phyloP scores from a whole-genome alignment of 2,329 filamentous ascomycete genomes.

The Neofusicoccum umdonicola region DNA sequence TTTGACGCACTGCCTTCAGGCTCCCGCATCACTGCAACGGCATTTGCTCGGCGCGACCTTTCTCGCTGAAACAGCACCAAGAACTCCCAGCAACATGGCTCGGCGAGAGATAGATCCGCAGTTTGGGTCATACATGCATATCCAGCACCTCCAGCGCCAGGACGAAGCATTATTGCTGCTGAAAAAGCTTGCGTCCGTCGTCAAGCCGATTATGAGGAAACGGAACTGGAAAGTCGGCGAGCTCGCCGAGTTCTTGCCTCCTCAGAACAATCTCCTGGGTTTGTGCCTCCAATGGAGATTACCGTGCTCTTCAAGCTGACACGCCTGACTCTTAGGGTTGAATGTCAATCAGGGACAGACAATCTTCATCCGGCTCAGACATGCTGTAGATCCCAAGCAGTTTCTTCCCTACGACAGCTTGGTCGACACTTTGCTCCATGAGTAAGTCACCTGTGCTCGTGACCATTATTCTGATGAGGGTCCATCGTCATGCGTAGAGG shows the following conservation, averaged over 20 bases:
- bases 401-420: conserved; percentile 80
- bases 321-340: conserved; percentile 50
- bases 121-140: conserved; percentile 51
- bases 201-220: conserved; percentile 93
- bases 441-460: conserved; percentile 45
- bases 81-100: background rate
- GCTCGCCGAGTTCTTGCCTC: conserved; percentile 82
- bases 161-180: conserved; percentile 58
- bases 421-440: conserved; percentile 89
- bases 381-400: conserved; percentile 68
- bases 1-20: background rate
- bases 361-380: conserved; percentile 79
- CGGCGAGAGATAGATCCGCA: conserved; percentile 46
- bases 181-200: conserved; percentile 78
- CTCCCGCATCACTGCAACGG: background rate
- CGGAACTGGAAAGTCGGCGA: conserved; percentile 75
- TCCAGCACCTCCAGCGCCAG: conserved; percentile 44
- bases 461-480: background rate
- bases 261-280: conserved; percentile 71
- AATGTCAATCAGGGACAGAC: conserved; percentile 75
- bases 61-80: background rate
- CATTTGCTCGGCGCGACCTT: background rate
- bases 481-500: background rate
- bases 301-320: background rate
- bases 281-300: conserved; percentile 21